phyloP scores from a whole-genome alignment of 2,329 filamentous ascomycete genomes.

The Trichoderma hamatum region DNA sequence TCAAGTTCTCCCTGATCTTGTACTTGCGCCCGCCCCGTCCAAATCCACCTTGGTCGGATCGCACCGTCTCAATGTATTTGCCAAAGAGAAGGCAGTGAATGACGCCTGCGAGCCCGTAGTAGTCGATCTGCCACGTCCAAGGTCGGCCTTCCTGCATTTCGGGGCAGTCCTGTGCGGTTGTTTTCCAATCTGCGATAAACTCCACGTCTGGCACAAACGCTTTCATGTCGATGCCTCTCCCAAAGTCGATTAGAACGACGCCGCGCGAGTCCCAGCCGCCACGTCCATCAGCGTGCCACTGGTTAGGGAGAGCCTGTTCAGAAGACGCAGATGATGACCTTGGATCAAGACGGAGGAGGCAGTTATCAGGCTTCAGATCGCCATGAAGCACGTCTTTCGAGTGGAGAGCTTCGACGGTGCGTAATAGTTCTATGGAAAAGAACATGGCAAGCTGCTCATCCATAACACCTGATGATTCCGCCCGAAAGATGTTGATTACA shows the following conservation, averaged over 20 bases:
- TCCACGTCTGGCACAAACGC: conserved; percentile 72
- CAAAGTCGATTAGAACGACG: conserved; percentile 89
- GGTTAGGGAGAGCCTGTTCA: conserved; percentile 54
- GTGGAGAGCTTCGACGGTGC: conserved; percentile 87
- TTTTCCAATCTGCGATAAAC: conserved; percentile 97
- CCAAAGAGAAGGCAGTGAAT: conserved; percentile 90
- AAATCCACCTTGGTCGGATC: conserved; percentile 57
- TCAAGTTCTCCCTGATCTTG: conserved; percentile 78
- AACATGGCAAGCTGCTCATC: conserved; percentile 95
- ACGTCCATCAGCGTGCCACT: conserved; percentile 73
- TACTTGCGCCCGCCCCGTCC: conserved; percentile 70
- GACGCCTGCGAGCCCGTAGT: conserved; percentile 87
- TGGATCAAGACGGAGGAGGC: conserved; percentile 78
- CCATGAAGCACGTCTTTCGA: conserved; percentile 80
- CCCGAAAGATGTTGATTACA: conserved; percentile 82
- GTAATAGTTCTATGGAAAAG: conserved; percentile 87
- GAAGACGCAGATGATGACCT: conserved; percentile 25
- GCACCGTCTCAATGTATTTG: conserved; percentile 85
- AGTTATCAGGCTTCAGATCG: conserved; percentile 94
- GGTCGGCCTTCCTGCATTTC: conserved; percentile 93
- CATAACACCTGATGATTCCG: conserved; percentile 73
- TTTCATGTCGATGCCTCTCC: conserved; percentile 90
- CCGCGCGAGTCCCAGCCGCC: conserved; percentile 82
- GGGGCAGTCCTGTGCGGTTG: conserved; percentile 81
- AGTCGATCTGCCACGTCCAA: conserved; percentile 98